Conservation (phyloP, 345 rosid genomes). For the Kandelia obovata region DNA sequence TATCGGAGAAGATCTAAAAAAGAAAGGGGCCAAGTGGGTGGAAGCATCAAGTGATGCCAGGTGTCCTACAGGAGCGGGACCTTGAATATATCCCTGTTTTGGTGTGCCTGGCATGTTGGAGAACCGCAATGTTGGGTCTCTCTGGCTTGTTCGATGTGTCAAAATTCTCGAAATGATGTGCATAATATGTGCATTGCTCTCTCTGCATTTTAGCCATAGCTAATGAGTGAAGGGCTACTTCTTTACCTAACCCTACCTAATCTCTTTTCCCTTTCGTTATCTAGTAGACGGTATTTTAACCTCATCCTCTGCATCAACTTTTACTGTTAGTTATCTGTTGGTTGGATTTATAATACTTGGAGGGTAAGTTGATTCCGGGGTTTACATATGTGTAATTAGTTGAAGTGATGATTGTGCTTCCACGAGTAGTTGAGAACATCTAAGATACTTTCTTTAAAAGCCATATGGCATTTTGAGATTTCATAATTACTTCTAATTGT, state of each 20-base stretch:
- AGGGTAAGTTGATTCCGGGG: no score
- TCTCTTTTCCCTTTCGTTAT: not conserved
- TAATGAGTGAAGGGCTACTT: not conserved
- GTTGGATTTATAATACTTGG: no score
- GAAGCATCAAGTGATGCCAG: slow-evolving; percentile 26
- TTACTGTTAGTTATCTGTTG: no score
- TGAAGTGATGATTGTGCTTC: no score
- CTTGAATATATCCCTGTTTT: not conserved
- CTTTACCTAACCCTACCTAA: not conserved
- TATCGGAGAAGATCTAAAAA: slow-evolving; percentile 5
- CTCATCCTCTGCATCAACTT: no score
- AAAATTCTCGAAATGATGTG: slow-evolving; percentile 38
- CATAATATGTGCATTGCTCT: not conserved
- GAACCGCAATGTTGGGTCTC: slow-evolving; percentile 43
- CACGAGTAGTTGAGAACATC: no score
- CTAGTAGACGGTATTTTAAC: no score
- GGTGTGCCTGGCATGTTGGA: slow-evolving; percentile 36
- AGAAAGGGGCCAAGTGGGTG: slow-evolving; percentile 15
- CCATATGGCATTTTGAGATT: no score
- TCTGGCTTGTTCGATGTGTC: slow-evolving; percentile 46
- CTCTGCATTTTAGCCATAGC: not conserved
- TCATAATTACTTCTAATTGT: no score
- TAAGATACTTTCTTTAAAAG: no score
- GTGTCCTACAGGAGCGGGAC: slow-evolving; percentile 39
- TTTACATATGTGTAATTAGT: no score